Base-by-base conservation (phyloP, 495 filamentous ascomycete species). In the Podospora australis region DNA sequence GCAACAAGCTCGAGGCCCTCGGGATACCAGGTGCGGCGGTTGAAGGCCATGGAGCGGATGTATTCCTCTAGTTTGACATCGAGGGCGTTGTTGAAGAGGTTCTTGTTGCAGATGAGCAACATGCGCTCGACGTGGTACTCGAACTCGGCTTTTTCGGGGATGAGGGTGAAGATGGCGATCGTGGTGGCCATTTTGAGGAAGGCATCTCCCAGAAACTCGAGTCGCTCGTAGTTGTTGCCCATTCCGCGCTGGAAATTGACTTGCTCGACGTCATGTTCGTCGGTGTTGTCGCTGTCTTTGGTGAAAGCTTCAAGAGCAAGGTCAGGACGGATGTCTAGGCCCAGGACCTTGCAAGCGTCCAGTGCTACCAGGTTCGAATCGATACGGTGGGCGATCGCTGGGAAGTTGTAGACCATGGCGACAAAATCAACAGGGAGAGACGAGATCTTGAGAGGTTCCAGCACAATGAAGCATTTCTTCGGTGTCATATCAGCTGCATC, bases 181-280 rank as follows among this genome's bases (percentile, higher is more conserved):
- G 91, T 88, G 8, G 92, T 97, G 29, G 87, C 87, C 83, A 95
- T 89, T 70, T 98, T 98, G 34, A 98, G 75, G 62, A 96, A 96
- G 41, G 83, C 85, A 63, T 98, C 92, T 0, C 92, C 92, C 11
- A 97, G 72, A 53, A 97, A 94, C 49, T 98, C 92, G 1, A 97
- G 80, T 21, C 92, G 80, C 65, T 98, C 92, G 57, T 98, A 98
- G 54, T 97, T 96, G 46, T 83, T 88, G 9, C 91, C 92, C 92
- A 96, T 98, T 22, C 92, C 92, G 49, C 78, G 69, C 55, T 88
- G 86, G 19, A 88, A 73, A 53, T 91, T 86, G 32, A 92, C 67
- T 48, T 86, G 79, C 48, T 84, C 76, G 10, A 69, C 71, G 8
- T 73, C 73, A 49, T 90, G 83, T 39, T 95, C 89, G 26, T 87